Evolutionary conservation across 805 yeast species (phyloP).

Genomic region (Blastobotrys robertii): DNA sequence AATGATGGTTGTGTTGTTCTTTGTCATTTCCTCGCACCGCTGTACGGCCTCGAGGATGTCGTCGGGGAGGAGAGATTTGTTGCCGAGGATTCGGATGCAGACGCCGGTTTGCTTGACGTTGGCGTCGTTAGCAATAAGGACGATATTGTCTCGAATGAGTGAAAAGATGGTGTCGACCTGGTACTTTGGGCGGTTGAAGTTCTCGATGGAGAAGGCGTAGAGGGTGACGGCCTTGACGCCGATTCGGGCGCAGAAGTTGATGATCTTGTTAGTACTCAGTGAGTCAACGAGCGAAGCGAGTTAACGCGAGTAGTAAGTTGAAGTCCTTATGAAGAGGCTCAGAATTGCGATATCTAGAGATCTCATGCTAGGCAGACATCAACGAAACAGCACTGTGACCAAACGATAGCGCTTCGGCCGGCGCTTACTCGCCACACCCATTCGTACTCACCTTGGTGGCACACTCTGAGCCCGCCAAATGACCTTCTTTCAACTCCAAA

Average conservation of each 20-base stretch:
- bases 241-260: constrained; percentile 67
- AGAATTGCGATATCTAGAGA: no score
- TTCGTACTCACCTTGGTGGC: not conserved
- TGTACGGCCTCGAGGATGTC: constrained; percentile 60
- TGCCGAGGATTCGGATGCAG: constrained; percentile 60
- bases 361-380: no score
- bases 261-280: constrained; percentile 31
- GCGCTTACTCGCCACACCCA: no score
- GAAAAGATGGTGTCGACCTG: constrained; percentile 80
- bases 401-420: no score
- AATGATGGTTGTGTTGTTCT: constrained; percentile 34
- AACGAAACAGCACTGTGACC: no score
- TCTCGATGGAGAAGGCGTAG: constrained; percentile 92
- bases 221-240: constrained; percentile 82
- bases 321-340: no score
- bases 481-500: constrained; percentile 80
- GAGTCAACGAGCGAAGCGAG: no score
- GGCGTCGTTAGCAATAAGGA: constrained; percentile 18
- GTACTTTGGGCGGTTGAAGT: constrained; percentile 70
- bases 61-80: constrained; percentile 51
- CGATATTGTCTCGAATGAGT: constrained; percentile 23
- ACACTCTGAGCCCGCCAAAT: constrained; percentile 66
- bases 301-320: no score
- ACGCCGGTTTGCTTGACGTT: constrained; percentile 7
- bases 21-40: constrained; percentile 54